Base-by-base conservation (phyloP, 2,329 filamentous ascomycete genomes). In the Emmonsiellopsis sp. region DNA sequence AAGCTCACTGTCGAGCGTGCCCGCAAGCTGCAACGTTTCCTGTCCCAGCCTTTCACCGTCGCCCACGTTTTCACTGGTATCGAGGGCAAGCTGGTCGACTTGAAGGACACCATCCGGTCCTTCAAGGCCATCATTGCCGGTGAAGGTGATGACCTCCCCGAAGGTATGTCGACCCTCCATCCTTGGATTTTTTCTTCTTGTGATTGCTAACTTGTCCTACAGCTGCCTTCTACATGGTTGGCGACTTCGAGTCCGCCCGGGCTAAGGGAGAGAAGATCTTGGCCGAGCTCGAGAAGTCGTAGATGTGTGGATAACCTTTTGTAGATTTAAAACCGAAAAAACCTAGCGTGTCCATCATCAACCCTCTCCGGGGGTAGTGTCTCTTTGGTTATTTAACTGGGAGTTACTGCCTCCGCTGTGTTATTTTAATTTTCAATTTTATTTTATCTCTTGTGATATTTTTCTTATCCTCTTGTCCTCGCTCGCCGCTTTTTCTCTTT, bases 1-100 rank as follows among this genome's bases (percentile, higher is more conserved):
- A 96, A 98, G 87, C 85, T 98, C 70, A 97, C 93, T 67, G 93
- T 98, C 83, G 93, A 98, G 87, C 93, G 93, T 85, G 93, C 93
- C 77, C 92, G 93, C 82, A 97, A 97, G 85, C 86, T 98, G 74
- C 93, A 98, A 84, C 88, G 91, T 87, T 98, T 98, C 90, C 82
- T 98, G 82, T 88, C 84, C 77, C 93, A 98, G 83, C 93, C 93
- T 73, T 98, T 98, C 85, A 93, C 93, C 67, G 93, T 86, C 68
- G 83, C 83, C 64, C 80, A 85, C 73, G 83, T 79, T 52, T 79
- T 79, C 70, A 79, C 77, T 66, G 83, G 83, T 83, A 96, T 96
- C 74, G 88, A 96, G 86, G 93, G 93, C 77, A 83, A 84, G 77
- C 87, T 98, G 65, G 93, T 98, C 68, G 90, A 96, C 77, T 82